Base-by-base conservation (phyloP, 129 eudicot species). In the Flaveria brownii region DNA sequence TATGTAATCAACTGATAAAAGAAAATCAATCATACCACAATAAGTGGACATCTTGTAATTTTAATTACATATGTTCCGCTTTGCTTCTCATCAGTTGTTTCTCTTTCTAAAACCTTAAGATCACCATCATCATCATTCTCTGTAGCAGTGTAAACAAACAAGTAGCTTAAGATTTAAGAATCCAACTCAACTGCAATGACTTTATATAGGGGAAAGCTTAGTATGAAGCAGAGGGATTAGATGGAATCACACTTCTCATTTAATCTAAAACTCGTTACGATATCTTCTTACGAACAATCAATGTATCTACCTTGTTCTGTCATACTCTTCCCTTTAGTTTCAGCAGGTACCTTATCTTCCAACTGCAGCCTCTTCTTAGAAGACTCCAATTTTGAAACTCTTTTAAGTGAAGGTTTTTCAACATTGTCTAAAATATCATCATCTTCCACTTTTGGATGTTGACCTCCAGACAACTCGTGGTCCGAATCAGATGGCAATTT, bases 401-500 rank as follows among this genome's bases (percentile, higher is more conserved):
- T 77, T 20, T 74, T 69, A 15, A 41, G 77, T 60, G 73, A 69
- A 73, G 82, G 47, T 54, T 25, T 74, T 36, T 80, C 86, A 36
- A 36, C 41, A 36, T 7, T 36, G 41, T 36, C 41, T 36, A 36
- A 36, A 74, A 56, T 77, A 28, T 67, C 86, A 72, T 84, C 86
- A 49, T 71, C 78, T 69, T 69, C 84, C 49, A 71, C 66, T 59
- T 84, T 82, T 25, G 74, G 60, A 64, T 52, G 47, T 49, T 73
- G 61, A 76, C 68, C 68, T 52, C 47, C 55, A 41, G 76, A 22
- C 47, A 71, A 52, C 57, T 81, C 83, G 67, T 79, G 74, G 67
- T 88, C 98, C 11, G 96, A 88, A 82, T 86, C 96, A 23, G 94
- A 88, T 46, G 90, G 81, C 80, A 14, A 50, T 50, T 43, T 43